Evolutionary conservation across 176 grass and related monocot genomes (phyloP).

Genomic region (Luzula sylvatica): DNA sequence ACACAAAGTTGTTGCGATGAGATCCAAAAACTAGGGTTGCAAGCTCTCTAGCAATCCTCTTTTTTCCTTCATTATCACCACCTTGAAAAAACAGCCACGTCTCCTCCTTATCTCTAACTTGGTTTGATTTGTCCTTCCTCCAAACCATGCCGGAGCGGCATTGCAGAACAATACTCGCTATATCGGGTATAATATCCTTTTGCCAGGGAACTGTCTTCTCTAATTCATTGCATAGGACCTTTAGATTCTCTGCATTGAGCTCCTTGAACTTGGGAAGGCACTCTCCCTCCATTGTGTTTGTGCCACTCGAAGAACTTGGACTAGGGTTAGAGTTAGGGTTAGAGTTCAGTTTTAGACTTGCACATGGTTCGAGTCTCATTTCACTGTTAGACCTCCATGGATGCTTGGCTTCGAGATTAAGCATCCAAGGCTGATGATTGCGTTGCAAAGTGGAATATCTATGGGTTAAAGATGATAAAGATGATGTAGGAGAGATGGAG

Average conservation of each 20-base stretch:
- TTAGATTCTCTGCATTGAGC: conserved; percentile 82
- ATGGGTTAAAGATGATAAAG: conserved; percentile 18
- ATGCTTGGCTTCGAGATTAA: conserved; percentile 31
- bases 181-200: conserved; percentile 59
- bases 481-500: conserved; percentile 23
- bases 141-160: conserved; percentile 73
- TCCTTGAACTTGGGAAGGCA: conserved; percentile 76
- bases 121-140: conserved; percentile 31
- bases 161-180: conserved; percentile 59
- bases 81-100: conserved; percentile 90
- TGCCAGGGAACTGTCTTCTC: conserved; percentile 88
- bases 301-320: conserved; percentile 32
- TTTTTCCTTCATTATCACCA: conserved; percentile 48
- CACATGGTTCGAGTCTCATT: conserved; percentile 5
- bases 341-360: conserved; percentile 11
- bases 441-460: neutral
- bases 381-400: conserved; percentile 28
- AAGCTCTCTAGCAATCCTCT: conserved; percentile 58
- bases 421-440: conserved; percentile 7
- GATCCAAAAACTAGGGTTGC: conserved; percentile 77
- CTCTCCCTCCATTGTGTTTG: conserved; percentile 59
- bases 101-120: conserved; percentile 46
- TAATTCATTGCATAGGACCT: conserved; percentile 55
- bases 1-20: conserved; percentile 24
- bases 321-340: conserved; percentile 29